Percentiles rank a stretch among this genome's conserved stretches.
Conservation (phyloP, 768 basidiomycete genomes). For the Calocybe gangraenosa region DNA sequence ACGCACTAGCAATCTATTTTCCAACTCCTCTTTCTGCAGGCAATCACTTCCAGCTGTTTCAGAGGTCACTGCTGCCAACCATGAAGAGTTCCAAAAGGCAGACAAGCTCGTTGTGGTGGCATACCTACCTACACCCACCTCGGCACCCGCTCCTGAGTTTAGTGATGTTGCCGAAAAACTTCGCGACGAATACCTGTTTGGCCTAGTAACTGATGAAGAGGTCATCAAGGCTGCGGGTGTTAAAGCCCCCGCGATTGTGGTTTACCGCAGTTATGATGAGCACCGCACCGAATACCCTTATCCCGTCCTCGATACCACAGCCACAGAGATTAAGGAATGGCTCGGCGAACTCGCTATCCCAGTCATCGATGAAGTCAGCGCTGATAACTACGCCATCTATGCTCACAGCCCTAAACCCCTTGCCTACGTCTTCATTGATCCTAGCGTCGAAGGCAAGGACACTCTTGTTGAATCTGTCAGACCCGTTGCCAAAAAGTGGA, state of each 20-base stretch:
- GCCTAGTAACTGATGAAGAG: constrained; percentile 70
- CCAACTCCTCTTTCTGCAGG: constrained; percentile 28
- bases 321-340: constrained; percentile 70
- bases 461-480: constrained; percentile 62
- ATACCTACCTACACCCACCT: constrained; percentile 73
- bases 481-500: constrained; percentile 77
- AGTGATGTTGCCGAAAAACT: constrained; percentile 76
- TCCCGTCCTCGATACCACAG: constrained; percentile 50
- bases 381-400: constrained; percentile 90
- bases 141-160: constrained; percentile 70
- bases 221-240: constrained; percentile 69
- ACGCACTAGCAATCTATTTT: not conserved
- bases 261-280: constrained; percentile 93
- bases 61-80: constrained; percentile 69
- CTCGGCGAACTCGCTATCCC: constrained; percentile 82
- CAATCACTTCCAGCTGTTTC: constrained; percentile 95
- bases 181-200: constrained; percentile 94
- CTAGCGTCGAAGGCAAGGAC: constrained; percentile 60
- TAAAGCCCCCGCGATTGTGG: constrained; percentile 78
- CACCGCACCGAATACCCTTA: constrained; percentile 66
- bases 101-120: constrained; percentile 92
- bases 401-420: constrained; percentile 80
- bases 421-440: constrained; percentile 93
- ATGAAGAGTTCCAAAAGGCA: constrained; percentile 78
- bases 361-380: constrained; percentile 85